Conservation (phyloP, 139 green algal species). For the Ettlia oleoabundans region DNA sequence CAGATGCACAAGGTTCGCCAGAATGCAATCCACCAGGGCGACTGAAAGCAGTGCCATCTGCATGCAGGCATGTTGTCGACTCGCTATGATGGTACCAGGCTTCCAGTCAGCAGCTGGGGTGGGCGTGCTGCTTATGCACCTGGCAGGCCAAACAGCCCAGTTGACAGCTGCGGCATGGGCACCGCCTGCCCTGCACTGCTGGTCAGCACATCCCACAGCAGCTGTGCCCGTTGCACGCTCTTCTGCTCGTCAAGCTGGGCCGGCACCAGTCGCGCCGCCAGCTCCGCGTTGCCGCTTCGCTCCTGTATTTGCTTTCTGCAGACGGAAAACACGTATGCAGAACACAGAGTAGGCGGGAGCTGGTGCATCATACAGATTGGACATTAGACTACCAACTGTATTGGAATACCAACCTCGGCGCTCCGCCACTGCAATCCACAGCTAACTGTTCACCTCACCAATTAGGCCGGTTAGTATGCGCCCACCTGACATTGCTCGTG, state of each 20-base stretch:
- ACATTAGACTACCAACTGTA: no score
- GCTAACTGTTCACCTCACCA: background rate
- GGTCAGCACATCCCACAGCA: conserved; percentile 52
- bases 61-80: no score
- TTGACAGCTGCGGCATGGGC: conserved; percentile 22
- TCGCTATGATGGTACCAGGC: no score
- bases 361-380: no score
- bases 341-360: no score
- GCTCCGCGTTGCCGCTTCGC: conserved; percentile 40
- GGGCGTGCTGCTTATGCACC: no score
- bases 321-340: background rate
- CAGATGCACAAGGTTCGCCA: no score
- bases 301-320: conserved; percentile 21
- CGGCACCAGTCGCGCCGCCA: conserved; percentile 67
- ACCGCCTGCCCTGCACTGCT: conserved; percentile 2
- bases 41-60: no score
- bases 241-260: conserved; percentile 57
- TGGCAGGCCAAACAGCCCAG: conserved; percentile 17
- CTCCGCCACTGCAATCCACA: background rate
- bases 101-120: no score
- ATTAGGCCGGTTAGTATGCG: background rate
- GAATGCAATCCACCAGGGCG: no score
- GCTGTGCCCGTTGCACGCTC: conserved; percentile 46
- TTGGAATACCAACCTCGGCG: no score
- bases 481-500: background rate